These are phyloP conservation scores for Aspergillus aculeatinus DNA, from an alignment of 2,329 filamentous ascomycete genomes.

Conservation along the genomic window DNA sequence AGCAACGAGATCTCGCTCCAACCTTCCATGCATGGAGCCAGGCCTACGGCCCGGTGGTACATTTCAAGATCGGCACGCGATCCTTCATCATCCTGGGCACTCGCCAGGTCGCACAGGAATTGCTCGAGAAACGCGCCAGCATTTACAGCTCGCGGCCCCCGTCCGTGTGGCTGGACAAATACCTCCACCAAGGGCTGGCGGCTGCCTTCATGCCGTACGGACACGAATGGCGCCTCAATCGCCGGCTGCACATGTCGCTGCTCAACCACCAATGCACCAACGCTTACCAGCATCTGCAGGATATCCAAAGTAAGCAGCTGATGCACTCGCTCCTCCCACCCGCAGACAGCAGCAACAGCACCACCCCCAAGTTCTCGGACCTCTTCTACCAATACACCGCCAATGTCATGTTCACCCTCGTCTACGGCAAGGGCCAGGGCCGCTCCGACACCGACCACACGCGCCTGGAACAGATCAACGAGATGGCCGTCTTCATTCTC, in stretches of 20 bases:
- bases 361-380: constrained; percentile 44
- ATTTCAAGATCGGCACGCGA: constrained; percentile 31
- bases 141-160: constrained; percentile 42
- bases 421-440: constrained; percentile 51
- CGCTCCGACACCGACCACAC: constrained; percentile 42
- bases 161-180: constrained; percentile 26
- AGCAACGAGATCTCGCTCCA: constrained; percentile 4
- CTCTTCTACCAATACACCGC: constrained; percentile 51
- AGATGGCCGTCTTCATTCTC: constrained; percentile 28
- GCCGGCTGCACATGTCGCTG: constrained; percentile 46
- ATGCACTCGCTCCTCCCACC: constrained; percentile 42
- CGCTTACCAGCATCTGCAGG: constrained; percentile 51
- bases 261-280: constrained; percentile 46
- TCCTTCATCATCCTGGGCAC: constrained; percentile 38
- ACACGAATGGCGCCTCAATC: constrained; percentile 47
- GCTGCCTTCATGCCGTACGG: constrained; percentile 52
- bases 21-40: constrained; percentile 30
- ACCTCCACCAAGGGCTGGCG: constrained; percentile 38
- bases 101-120: constrained; percentile 33
- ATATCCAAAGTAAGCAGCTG: constrained; percentile 50
- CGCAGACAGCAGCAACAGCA: too few relatives aligned
- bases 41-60: constrained; percentile 37
- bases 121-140: constrained; percentile 39
- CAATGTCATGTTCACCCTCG: constrained; percentile 52
- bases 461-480: constrained; percentile 50